These are phyloP conservation scores for Zhuliangozyma blackwelliae DNA, from an alignment of 1,139 yeast genomes.

Conservation along the genomic window DNA sequence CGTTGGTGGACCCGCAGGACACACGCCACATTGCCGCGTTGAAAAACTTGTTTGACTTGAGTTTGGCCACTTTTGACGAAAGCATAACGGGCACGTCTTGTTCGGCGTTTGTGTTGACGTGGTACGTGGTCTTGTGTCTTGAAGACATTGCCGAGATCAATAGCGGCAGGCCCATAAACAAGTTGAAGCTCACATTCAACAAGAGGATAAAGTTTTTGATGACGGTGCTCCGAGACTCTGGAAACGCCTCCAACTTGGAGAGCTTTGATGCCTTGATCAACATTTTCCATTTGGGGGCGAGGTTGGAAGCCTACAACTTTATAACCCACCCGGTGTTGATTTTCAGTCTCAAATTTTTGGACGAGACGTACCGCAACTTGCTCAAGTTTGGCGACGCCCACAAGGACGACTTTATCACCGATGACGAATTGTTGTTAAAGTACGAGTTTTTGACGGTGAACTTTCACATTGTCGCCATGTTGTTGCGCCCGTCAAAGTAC, in stretches of 20 bases:
- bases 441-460: constrained; percentile 31
- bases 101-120: constrained; percentile 28
- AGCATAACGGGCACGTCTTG: constrained; percentile 19
- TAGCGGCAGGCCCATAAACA: constrained; percentile 22
- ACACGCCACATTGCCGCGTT: constrained; percentile 23
- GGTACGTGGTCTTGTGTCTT: constrained; percentile 33
- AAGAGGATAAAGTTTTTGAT: constrained; percentile 33
- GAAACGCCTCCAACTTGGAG: constrained; percentile 34
- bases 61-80: constrained; percentile 31
- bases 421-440: constrained; percentile 15
- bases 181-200: constrained; percentile 31
- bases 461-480: constrained; percentile 40
- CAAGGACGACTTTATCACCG: constrained; percentile 13
- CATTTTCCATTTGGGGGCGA: constrained; percentile 41
- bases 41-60: constrained; percentile 31
- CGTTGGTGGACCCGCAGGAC: constrained; percentile 22
- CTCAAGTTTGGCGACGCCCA: constrained; percentile 15
- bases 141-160: constrained; percentile 34
- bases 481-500: constrained; percentile 36
- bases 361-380: constrained; percentile 30
- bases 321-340: constrained; percentile 37
- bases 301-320: constrained; percentile 19
- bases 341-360: constrained; percentile 40
- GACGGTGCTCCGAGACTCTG: constrained; percentile 30
- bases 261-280: constrained; percentile 42